Base-by-base conservation (phyloP, 2,329 filamentous ascomycete genomes). In the Colletotrichum trifolii region DNA sequence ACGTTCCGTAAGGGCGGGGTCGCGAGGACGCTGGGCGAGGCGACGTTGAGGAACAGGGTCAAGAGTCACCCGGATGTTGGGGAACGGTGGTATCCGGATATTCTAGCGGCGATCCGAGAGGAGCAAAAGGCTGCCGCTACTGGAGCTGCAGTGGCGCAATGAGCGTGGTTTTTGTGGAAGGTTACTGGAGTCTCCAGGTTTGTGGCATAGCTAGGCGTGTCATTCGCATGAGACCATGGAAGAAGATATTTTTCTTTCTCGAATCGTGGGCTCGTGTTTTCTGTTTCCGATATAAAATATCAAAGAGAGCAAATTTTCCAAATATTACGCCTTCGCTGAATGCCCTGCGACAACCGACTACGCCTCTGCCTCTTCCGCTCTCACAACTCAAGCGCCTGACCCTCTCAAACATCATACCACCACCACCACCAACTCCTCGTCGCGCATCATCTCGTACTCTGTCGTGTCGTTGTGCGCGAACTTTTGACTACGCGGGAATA, bases 31-130 rank as follows among this genome's bases (percentile, higher is more conserved):
- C 78, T 96, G 8, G 93, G 93, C 5, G 92, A 96, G 81, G 93
- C 93, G 10, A 96, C 92, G 64, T 79, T 97, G 74, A 85, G 92
- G 79, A 97, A 96, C 77, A 81, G 93, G 12, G 85, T 96, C 70
- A 96, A 94, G 84, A 94, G 91, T 69, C 93, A 97, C 79, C 91
- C 90, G 4, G 93, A 96, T 75, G 93, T 97, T 1, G 92, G 91
- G 2, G 91, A 94, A 82, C 82, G 89, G 71, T 96, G 92, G 88
- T 92, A 91, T 73, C 89, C 89, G 3, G 87, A 91, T 47, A 85
- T 89, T 17, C 72, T 89, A 68, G 77, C 76, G 65, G 81, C 82
- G 65, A 86, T 90, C 55, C 82, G 85, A 56, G 85, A 85, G 71
- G 85, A 90, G 75, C 84, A 90, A 78, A 75, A 68, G 69, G 70